Conservation (phyloP, 306 rosid species). For the Sicyos edulis region DNA sequence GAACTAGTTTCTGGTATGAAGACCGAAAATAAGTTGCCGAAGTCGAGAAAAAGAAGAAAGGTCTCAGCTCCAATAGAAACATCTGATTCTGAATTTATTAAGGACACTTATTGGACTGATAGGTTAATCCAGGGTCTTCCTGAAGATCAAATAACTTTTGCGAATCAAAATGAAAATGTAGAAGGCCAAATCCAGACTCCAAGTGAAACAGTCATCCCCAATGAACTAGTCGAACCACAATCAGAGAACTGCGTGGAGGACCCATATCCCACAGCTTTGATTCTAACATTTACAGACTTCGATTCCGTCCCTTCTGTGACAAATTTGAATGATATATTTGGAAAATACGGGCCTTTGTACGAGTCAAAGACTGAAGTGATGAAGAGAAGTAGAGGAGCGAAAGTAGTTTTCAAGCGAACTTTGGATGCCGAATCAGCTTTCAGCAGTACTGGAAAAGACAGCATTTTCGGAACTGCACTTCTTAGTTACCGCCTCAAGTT, state of each 20-base stretch:
- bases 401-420: too few relatives aligned
- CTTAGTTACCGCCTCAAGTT: constrained; percentile 73
- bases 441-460: constrained; percentile 66
- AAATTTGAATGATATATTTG: constrained; percentile 54
- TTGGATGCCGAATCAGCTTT: constrained; percentile 46
- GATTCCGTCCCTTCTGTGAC: constrained; percentile 53
- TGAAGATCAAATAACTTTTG: constrained; percentile 32
- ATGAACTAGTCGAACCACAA: constrained; percentile 27
- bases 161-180: constrained; percentile 30
- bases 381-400: too few relatives aligned
- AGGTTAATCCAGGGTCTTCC: constrained; percentile 43
- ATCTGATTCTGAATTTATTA: constrained; percentile 30
- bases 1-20: constrained; percentile 33
- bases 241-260: constrained; percentile 28
- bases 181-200: constrained; percentile 21
- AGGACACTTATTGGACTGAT: constrained; percentile 65
- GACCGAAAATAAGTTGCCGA: constrained; percentile 27
- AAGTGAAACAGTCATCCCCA: constrained; percentile 18
- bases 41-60: constrained; percentile 21
- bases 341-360: constrained; percentile 46
- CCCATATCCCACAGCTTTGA: constrained; percentile 49
- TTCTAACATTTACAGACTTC: constrained; percentile 52
- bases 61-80: constrained; percentile 22
- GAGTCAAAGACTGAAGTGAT: constrained; percentile 52
- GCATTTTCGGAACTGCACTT: constrained; percentile 72